Base-by-base conservation (phyloP, 2,329 filamentous ascomycete genomes). In the Xylariomycetidae sp. region DNA sequence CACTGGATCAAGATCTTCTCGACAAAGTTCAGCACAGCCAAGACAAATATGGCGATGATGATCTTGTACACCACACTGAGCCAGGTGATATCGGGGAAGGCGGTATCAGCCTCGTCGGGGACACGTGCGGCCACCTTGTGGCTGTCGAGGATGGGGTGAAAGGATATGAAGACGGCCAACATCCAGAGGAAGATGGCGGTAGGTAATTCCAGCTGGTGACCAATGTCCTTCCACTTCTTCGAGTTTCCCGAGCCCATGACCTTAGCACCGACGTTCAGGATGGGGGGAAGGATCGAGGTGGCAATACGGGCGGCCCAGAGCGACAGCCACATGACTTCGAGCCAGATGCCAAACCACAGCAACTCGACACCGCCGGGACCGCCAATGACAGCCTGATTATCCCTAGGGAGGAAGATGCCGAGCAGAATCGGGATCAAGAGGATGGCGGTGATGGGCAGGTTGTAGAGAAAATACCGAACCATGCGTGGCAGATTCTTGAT, bases 1-100 rank as follows among this genome's bases (percentile, higher is more conserved):
- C 94, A 82, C 54, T 96, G 89, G 35, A 96, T 94, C 46, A 94
- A 75, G 40, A 96, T 85, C 67, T 96, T 97, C 60, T 96, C 89
- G 33, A 83, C 70, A 40, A 92, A 83, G 60, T 97, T 96, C 41
- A 96, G 67, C 3, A 80, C 69, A 0, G 80, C 75, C 41, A 86
- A 76, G 11, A 94, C 82, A 48, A 97, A 89, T n/a, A 94, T 55
- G 3, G 85, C 74, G 13, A 94, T 79, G 40, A 96, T 81, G 49
- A 97, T 75, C 57, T 94, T 95, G 69, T 94, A 85, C 45, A 88
- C 75, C 11, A 82, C 77, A 18, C 63, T 66, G 57, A 94, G 84
- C 90, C 90, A 96, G 4, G 63, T 45, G 15, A 71, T 69, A 0
- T 73, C 71, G 0, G 53, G 57, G 14, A 59, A 69, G 28, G 69